Conservation (phyloP, 2,329 filamentous ascomycete genomes). For the Ophiosphaerella narmari region DNA sequence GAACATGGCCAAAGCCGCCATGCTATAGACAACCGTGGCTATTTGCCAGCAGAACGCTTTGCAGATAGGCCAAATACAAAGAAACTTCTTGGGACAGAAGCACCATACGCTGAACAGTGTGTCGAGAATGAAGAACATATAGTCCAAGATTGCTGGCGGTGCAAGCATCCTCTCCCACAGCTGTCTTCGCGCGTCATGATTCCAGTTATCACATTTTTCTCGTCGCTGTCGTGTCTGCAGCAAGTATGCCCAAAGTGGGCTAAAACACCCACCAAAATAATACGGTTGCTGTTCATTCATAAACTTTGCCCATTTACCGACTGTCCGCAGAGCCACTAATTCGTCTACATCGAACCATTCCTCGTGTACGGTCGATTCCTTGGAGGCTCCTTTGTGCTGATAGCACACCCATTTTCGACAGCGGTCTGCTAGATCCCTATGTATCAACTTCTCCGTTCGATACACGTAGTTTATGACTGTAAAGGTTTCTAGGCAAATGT, state of each 20-base stretch:
- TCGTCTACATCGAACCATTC: constrained; percentile 15
- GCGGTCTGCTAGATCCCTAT: constrained; percentile 4
- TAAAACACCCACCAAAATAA: constrained; percentile 5
- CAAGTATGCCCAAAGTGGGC: constrained; percentile 9
- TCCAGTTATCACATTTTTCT: background rate
- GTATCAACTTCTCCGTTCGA: constrained; percentile 8
- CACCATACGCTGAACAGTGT: background rate
- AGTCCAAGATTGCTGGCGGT: constrained; percentile 3
- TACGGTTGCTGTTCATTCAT: constrained; percentile 15
- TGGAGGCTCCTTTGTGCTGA: background rate
- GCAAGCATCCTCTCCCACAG: constrained; percentile 10
- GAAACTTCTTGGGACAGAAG: background rate
- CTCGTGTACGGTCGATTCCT: constrained; percentile 1
- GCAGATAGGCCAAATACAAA: background rate
- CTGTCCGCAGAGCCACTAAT: constrained; percentile 7
- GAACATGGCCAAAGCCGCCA: constrained; percentile 5
- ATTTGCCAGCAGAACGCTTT: constrained; percentile 12
- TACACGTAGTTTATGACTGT: background rate
- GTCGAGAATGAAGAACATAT: background rate
- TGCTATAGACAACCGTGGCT: constrained; percentile 8
- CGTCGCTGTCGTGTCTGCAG: background rate
- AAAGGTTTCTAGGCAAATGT: background rate
- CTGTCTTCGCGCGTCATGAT: constrained; percentile 7
- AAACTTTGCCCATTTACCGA: constrained; percentile 16
- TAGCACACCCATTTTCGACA: background rate